Conservation (phyloP, 805 yeast species). For the Suhomyces xylopsoci region DNA sequence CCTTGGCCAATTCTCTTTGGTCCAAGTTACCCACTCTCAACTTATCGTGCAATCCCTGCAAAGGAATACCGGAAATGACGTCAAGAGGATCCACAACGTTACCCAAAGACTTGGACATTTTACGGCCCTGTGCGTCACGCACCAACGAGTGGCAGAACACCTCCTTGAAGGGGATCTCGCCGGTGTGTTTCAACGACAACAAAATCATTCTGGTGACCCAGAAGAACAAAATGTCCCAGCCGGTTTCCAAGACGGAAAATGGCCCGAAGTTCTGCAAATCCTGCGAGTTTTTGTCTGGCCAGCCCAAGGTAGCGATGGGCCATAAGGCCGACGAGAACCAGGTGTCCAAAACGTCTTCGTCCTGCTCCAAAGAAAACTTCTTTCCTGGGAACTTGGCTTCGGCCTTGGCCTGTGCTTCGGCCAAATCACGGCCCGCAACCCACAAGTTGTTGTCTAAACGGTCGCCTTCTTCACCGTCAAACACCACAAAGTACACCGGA, state of each 20-base stretch:
- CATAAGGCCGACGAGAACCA: slow-evolving; percentile 98
- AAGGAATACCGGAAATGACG: slow-evolving; percentile 83
- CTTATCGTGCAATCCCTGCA: slow-evolving; percentile 76
- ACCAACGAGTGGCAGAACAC: slow-evolving; percentile 98
- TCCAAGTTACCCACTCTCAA: slow-evolving; percentile 81
- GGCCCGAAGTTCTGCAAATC: slow-evolving; percentile 84
- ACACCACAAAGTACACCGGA: slow-evolving; percentile 84
- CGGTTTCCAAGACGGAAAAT: slow-evolving; percentile 93
- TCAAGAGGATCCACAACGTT: slow-evolving; percentile 95
- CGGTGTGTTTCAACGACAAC: slow-evolving; percentile 86
- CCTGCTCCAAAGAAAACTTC: slow-evolving; percentile 80
- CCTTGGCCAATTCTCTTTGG: slow-evolving; percentile 81
- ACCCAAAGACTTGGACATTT: slow-evolving; percentile 97
- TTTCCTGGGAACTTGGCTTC: slow-evolving; percentile 63
- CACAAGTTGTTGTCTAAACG: slow-evolving; percentile 68
- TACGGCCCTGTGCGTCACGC: slow-evolving; percentile 98
- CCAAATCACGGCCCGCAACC: slow-evolving; percentile 83
- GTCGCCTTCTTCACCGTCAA: slow-evolving; percentile 72
- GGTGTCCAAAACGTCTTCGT: slow-evolving; percentile 96
- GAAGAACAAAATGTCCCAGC: slow-evolving; percentile 98
- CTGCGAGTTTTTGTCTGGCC: slow-evolving; percentile 71
- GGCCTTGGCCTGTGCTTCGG: slow-evolving; percentile 87
- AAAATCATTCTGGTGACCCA: slow-evolving; percentile 98
- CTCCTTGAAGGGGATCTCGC: slow-evolving; percentile 88
- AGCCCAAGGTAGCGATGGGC: slow-evolving; percentile 96